Evolutionary conservation across 371 early-diverging fungal genomes (phyloP), one percentile per base, ranked within the genome.

Genomic region (Lichtheimia ornata): DNA sequence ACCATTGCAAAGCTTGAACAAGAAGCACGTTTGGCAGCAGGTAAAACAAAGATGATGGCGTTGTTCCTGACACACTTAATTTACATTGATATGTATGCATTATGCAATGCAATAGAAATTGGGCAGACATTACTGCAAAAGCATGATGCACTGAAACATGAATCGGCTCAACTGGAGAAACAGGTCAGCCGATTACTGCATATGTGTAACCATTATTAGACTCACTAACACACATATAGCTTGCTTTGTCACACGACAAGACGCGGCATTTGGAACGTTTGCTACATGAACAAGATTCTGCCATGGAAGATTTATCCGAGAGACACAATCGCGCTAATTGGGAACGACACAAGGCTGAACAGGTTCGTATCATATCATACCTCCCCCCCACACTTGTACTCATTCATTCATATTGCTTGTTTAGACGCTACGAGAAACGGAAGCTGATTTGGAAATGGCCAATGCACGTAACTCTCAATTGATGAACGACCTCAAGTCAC

Each of bases 341-440:
- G 70, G 70, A 77, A 55, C 63, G 69, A 50, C 66, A 74, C 59
- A 71, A 74, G 41, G 60, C 66, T 43, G 65, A 70, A 70, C 67
- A 65, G 72, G 72, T 77, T 63, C n/a, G 0, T 17, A 28, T 15
- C 14, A 5, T 14, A 3, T 15, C 22, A 22, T 22, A 22, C 22
- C 1, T 22, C 22, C 22, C 22, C 22, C 28, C 4, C 28, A 1
- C 11, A 35, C 30, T 9, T 35, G 11, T 35, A 35, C 9, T 35
- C 35, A 35, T 28, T 28, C 7, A 5, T 28, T 28, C 28, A 4
- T 28, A 28, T 28, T 27, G 27, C 2, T 4, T 45, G 4, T 47
- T 17, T 47, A 76, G 76, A 71, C 70, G 4, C 52, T 74, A n/a
- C 60, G 67, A 40, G 66, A 65, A 43, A 71, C 72, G 4, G 45